phyloP scores from a whole-genome alignment of 2,329 filamentous ascomycete genomes.

The Ceratocystis destructans region DNA sequence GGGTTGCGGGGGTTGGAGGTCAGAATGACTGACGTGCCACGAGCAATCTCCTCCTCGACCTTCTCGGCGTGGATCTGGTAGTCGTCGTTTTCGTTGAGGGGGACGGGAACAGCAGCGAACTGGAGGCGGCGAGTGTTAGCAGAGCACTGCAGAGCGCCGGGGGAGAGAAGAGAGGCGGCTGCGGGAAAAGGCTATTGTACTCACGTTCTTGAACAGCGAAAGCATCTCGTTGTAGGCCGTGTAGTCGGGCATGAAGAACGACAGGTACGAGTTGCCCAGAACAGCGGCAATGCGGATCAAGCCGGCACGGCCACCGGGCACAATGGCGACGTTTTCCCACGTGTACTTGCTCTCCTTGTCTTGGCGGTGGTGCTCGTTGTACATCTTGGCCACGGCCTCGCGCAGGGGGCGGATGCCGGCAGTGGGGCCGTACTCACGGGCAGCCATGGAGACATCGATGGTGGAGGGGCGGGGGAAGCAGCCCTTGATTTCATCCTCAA shows the following conservation, averaged over 20 bases:
- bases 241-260: conserved; percentile 91
- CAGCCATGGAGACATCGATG: conserved; percentile 64
- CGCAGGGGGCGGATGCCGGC: conserved; percentile 85
- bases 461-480: conserved; percentile 70
- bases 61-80: conserved; percentile 92
- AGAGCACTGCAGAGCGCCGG: not conserved
- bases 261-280: conserved; percentile 79
- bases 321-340: conserved; percentile 95
- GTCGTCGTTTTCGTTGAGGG: conserved; percentile 68
- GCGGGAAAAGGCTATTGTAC: conserved; percentile 22
- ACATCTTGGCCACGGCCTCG: conserved; percentile 77
- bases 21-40: conserved; percentile 75
- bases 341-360: conserved; percentile 83
- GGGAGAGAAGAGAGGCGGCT: not conserved
- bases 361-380: conserved; percentile 83
- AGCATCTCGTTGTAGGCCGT: conserved; percentile 98
- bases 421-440: conserved; percentile 83
- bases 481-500: conserved; percentile 81
- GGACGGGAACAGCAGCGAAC: conserved; percentile 79
- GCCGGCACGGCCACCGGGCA: conserved; percentile 82
- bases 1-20: conserved; percentile 95
- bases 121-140: conserved; percentile 24
- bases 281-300: conserved; percentile 92
- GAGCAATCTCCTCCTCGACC: conserved; percentile 79
- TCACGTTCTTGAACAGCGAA: conserved; percentile 76